Evolutionary conservation across 2,329 filamentous ascomycete genomes (phyloP).

Genomic region (Acarospora socialis): DNA sequence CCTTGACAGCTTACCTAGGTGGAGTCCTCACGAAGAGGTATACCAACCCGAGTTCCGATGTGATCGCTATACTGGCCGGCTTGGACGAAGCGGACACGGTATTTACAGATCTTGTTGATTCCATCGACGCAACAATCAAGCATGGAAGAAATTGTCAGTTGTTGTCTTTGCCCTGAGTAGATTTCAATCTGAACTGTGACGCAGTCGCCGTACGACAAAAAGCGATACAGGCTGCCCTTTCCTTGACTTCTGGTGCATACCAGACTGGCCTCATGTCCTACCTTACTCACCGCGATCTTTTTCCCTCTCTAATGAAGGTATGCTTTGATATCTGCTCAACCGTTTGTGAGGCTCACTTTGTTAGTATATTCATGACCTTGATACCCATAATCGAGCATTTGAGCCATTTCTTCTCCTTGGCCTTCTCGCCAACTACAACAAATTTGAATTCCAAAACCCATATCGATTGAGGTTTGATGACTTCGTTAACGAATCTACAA

Average conservation of each 20-base stretch:
- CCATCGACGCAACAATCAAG: conserved; percentile 69
- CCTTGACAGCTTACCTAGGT: conserved; percentile 74
- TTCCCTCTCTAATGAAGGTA: conserved; percentile 90
- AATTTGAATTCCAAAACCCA: conserved; percentile 96
- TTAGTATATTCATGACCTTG: conserved; percentile 72
- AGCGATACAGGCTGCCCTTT: conserved; percentile 66
- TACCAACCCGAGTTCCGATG: conserved; percentile 86
- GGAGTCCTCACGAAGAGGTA: conserved; percentile 78
- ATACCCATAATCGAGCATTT: conserved; percentile 47
- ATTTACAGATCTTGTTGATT: conserved; percentile 76
- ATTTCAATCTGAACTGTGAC: conserved; percentile 16
- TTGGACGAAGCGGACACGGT: conserved; percentile 75
- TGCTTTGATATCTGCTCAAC: conserved; percentile 9
- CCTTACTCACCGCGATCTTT: conserved; percentile 86
- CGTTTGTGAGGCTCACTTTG: neutral
- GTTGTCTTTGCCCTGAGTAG: neutral
- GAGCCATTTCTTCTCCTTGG: conserved; percentile 73
- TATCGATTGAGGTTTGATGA: conserved; percentile 85
- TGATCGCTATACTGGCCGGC: conserved; percentile 79
- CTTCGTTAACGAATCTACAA: conserved; percentile 83
- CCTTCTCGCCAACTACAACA: conserved; percentile 92
- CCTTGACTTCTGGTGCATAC: conserved; percentile 84
- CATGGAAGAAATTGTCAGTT: conserved; percentile 55
- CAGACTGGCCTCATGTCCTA: conserved; percentile 90
- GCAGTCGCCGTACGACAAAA: conserved; percentile 61